Conservation (phyloP, 2,329 filamentous ascomycete genomes). For the Ophiostoma ulmi region DNA sequence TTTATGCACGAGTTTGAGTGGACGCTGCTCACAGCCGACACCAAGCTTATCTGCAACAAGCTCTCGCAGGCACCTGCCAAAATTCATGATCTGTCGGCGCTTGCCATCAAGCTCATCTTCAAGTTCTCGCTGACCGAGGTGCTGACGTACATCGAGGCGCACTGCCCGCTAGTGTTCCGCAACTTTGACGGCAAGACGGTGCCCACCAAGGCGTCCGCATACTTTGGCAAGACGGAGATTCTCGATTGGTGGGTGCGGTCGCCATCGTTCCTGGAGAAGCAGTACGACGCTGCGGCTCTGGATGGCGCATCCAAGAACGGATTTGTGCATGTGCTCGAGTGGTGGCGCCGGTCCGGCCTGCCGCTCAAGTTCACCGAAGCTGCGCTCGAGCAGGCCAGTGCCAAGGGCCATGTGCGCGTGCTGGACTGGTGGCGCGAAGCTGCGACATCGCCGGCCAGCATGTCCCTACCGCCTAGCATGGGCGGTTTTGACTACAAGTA, state of each 20-base stretch:
- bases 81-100: slow-evolving; percentile 66
- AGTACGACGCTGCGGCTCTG: slow-evolving; percentile 78
- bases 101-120: slow-evolving; percentile 84
- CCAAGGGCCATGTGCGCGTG: slow-evolving; percentile 76
- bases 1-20: slow-evolving; percentile 79
- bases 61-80: slow-evolving; percentile 66
- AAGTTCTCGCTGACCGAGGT: slow-evolving; percentile 81
- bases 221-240: slow-evolving; percentile 78
- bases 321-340: slow-evolving; percentile 82
- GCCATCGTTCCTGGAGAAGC: slow-evolving; percentile 74
- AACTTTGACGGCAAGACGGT: slow-evolving; percentile 79
- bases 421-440: slow-evolving; percentile 90
- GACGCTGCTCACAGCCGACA: slow-evolving; percentile 69
- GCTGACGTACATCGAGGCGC: slow-evolving; percentile 61
- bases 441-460: slow-evolving; percentile 32
- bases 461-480: slow-evolving; percentile 20
- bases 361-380: slow-evolving; percentile 79
- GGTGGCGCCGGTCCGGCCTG: slow-evolving; percentile 72
- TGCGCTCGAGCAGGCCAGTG: slow-evolving; percentile 81
- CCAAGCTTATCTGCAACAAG: slow-evolving; percentile 66
- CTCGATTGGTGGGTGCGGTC: slow-evolving; percentile 89
- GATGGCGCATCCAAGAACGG: slow-evolving; percentile 84
- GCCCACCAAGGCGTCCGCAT: slow-evolving; percentile 80
- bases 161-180: slow-evolving; percentile 70
- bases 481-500: slow-evolving; percentile 34